Percentiles rank a stretch among this genome's conserved stretches.
phyloP scores from a whole-genome alignment of 768 basidiomycete genomes.

The Trametopsis cervina region DNA sequence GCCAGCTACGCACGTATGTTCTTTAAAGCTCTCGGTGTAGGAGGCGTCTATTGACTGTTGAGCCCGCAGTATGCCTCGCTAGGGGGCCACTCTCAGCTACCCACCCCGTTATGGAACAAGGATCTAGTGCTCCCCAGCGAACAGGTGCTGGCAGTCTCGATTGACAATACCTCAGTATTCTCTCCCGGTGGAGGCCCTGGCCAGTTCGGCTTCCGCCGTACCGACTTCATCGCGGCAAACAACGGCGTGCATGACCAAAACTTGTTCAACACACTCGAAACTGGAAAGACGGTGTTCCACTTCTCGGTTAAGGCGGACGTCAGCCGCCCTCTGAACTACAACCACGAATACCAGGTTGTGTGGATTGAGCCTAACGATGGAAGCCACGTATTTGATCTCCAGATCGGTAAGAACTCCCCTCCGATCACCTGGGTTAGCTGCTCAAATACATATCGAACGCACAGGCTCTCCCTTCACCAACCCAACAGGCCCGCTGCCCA shows the following conservation, averaged over 20 bases:
- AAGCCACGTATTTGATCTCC: constrained; percentile 51
- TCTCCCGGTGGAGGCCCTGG: constrained; percentile 40
- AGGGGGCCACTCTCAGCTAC: constrained; percentile 28
- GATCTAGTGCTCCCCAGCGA: constrained; percentile 28
- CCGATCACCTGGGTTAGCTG: not conserved
- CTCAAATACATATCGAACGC: not conserved
- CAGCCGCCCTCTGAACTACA: constrained; percentile 39
- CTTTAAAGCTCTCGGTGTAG: too few relatives aligned
- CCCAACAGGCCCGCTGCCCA: constrained; percentile 38
- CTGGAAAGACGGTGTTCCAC: constrained; percentile 40
- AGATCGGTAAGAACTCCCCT: constrained; percentile 37
- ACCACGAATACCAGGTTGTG: constrained; percentile 56
- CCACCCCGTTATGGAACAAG: constrained; percentile 47
- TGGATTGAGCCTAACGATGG: constrained; percentile 59
- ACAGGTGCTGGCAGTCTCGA: constrained; percentile 43
- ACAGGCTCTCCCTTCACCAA: constrained; percentile 52
- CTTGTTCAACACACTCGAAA: constrained; percentile 35
- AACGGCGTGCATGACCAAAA: constrained; percentile 30
- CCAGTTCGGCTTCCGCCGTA: constrained; percentile 51
- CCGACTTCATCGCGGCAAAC: constrained; percentile 49
- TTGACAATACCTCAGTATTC: constrained; percentile 54
- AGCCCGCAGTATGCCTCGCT: constrained; percentile 36
- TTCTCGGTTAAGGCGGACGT: constrained; percentile 39
- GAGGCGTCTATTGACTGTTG: too few relatives aligned
- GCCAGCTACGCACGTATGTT: constrained; percentile 43